Evolutionary conservation across 2,329 filamentous ascomycete genomes (phyloP).

Genomic region (Exophiala viscosa): DNA sequence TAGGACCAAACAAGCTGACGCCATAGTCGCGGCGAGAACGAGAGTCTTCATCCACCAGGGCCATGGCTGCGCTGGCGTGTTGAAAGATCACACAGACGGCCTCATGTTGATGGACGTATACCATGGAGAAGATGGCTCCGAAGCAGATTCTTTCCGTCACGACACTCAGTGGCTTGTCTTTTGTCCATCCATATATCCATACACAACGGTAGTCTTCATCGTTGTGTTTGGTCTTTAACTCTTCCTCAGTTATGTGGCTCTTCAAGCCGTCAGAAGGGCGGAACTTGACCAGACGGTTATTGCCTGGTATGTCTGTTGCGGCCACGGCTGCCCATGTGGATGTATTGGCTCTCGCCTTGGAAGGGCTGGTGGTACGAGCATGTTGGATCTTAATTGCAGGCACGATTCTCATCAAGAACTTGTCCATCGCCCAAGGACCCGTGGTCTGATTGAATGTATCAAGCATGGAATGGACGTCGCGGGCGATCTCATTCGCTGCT

Average conservation of each 20-base stretch:
- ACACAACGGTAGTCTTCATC: constrained; percentile 27
- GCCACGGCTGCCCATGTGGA: constrained; percentile 30
- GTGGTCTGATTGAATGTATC: constrained; percentile 34
- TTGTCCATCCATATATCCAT: constrained; percentile 27
- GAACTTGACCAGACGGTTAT: constrained; percentile 29
- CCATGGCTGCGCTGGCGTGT: constrained; percentile 35
- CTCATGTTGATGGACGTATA: constrained; percentile 31
- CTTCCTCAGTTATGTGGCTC: constrained; percentile 18
- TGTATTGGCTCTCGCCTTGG: constrained; percentile 6
- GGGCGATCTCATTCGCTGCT: constrained; percentile 36
- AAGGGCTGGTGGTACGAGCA: constrained; percentile 1
- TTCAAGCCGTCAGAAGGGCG: constrained; percentile 26
- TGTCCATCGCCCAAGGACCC: constrained; percentile 28
- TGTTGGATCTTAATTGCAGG: constrained; percentile 11
- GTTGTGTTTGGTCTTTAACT: neutral
- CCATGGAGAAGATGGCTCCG: constrained; percentile 40
- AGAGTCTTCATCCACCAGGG: constrained; percentile 34
- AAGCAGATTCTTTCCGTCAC: constrained; percentile 38
- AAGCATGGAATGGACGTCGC: constrained; percentile 34
- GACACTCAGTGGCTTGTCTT: constrained; percentile 20
- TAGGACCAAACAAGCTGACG: constrained; percentile 34
- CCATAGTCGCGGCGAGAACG: constrained; percentile 31
- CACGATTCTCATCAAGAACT: constrained; percentile 25
- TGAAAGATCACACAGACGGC: constrained; percentile 39
- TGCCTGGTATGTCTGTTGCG: constrained; percentile 24